A percentile compares a stretch with the other conserved stretches of the same genome.
Evolutionary conservation across 2,329 filamentous ascomycete genomes (phyloP).

Genomic region (Cryphonectria nitschkei): DNA sequence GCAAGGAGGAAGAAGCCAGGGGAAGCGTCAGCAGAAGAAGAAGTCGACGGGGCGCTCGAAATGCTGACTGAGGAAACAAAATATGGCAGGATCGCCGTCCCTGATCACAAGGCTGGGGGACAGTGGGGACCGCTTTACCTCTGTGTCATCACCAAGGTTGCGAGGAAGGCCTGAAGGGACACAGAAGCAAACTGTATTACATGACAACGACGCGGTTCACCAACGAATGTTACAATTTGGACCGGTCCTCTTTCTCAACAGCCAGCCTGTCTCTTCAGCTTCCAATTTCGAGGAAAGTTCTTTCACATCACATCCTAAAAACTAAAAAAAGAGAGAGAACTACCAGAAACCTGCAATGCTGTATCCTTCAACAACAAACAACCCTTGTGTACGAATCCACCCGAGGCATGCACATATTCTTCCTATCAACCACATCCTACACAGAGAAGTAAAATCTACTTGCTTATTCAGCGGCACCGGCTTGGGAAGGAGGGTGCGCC

Average conservation of each 20-base stretch:
- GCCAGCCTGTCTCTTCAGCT: background rate
- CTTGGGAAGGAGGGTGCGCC: slow-evolving; percentile 5
- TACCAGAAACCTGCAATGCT: background rate
- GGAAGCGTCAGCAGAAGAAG: slow-evolving; percentile 28
- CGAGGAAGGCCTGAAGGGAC: slow-evolving; percentile 19
- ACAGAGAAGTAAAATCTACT: background rate
- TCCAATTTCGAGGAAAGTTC: too few relatives aligned
- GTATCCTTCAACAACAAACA: background rate
- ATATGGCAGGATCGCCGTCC: slow-evolving; percentile 44
- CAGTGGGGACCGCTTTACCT: slow-evolving; percentile 47
- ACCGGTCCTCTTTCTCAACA: background rate
- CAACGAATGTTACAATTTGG: background rate
- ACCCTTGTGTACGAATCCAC: background rate
- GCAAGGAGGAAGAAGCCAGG: slow-evolving; percentile 29
- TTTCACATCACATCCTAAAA: too few relatives aligned
- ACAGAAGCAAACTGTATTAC: background rate
- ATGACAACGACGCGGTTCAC: background rate
- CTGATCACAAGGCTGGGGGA: slow-evolving; percentile 40
- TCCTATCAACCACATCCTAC: background rate
- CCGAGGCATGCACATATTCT: background rate
- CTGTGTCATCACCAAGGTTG: slow-evolving; percentile 41
- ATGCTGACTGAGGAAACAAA: slow-evolving; percentile 39
- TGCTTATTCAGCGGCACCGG: slow-evolving; percentile 7
- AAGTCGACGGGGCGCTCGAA: slow-evolving; percentile 30
- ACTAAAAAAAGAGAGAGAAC: too few relatives aligned